Evolutionary conservation across 2,329 filamentous ascomycete genomes (phyloP), one percentile per base, ranked within the genome.

Genomic region (Ramularia endophylla): DNA sequence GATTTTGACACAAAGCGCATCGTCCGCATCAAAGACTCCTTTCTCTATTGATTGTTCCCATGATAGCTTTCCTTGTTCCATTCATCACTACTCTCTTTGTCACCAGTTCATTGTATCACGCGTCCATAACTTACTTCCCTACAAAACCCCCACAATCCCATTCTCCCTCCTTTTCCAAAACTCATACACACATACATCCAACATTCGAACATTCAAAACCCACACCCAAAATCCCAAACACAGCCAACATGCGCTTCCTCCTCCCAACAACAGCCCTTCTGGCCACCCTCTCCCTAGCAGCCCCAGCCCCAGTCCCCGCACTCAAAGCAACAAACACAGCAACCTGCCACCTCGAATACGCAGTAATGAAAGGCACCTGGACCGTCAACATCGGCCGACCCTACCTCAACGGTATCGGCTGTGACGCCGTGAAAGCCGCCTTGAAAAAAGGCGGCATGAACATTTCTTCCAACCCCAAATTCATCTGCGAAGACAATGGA

Each of bases 321-420:
- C 8, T 17, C 18, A 15, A 30, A 12, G 32, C 40, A 4, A 18
- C 9, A 7, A 28, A 32, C 12, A 37, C 20, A 13, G 35, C 40
- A 17, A 34, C 20, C 28, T 43, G 40, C 29, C 11, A 11, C 9
- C 35, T 43, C 8, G 15, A n/a, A 8, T 43, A 43, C 16, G 12
- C 8, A 4, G 19, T 13, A 25, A 35, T 27, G 25, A 18, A 16
- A n/a, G 36, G 41, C 37, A 20, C 27, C 1, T 44, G 30, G 20
- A 40, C 25, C 20, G 32, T 36, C 19, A 40, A 36, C n/a, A 38
- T 44, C 31, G 31, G 27, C 5, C 37, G 37, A 11, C 41, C 37
- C 2, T 44, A 27, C 32, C 19, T 19, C 27, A 28, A 31, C 12
- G 37, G 37, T 12, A 12, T 16, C 5, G 41, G 41, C 37, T 44